These are phyloP conservation scores for Umbelopsis sp. DNA, from an alignment of 371 early-diverging fungal genomes.

Conservation along the genomic window DNA sequence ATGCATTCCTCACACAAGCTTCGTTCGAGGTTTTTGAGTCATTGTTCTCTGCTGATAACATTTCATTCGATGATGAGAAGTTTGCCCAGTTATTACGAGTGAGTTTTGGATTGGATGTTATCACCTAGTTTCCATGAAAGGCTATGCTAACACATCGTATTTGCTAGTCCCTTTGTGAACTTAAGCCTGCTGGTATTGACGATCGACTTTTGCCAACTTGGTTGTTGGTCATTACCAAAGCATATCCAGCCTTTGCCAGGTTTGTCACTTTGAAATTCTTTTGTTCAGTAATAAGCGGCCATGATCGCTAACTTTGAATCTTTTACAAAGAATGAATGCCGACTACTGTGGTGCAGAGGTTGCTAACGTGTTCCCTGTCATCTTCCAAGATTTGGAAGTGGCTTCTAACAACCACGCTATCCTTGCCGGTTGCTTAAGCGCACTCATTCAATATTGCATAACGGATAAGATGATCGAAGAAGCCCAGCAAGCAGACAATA, in stretches of 20 bases:
- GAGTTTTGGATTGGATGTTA: slow-evolving; percentile 17
- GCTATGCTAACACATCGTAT: slow-evolving; percentile 15
- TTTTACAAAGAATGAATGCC: slow-evolving; percentile 39
- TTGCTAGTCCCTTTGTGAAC: slow-evolving; percentile 68
- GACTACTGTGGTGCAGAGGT: slow-evolving; percentile 57
- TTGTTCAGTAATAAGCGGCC: slow-evolving; percentile 24
- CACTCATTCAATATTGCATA: slow-evolving; percentile 72
- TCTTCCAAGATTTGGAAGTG: slow-evolving; percentile 77
- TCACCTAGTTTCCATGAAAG: neutral
- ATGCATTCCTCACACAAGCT: slow-evolving; percentile 79
- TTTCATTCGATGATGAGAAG: slow-evolving; percentile 61
- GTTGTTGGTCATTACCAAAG: slow-evolving; percentile 79
- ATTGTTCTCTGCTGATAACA: slow-evolving; percentile 60
- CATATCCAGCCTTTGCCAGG: slow-evolving; percentile 69
- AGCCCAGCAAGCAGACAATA: slow-evolving; percentile 41
- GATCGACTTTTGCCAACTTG: slow-evolving; percentile 81
- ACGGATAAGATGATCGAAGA: slow-evolving; percentile 68
- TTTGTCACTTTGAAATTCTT: slow-evolving; percentile 29
- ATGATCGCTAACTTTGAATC: slow-evolving; percentile 20
- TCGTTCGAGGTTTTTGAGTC: slow-evolving; percentile 83
- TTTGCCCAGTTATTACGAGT: slow-evolving; percentile 52
- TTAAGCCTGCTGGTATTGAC: slow-evolving; percentile 88
- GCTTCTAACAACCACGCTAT: slow-evolving; percentile 55
- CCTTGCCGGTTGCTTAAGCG: slow-evolving; percentile 70
- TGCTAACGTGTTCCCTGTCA: slow-evolving; percentile 68